Conservation (phyloP, 2,329 filamentous ascomycete species). For the Chrysoporthe deuterocubensis region DNA sequence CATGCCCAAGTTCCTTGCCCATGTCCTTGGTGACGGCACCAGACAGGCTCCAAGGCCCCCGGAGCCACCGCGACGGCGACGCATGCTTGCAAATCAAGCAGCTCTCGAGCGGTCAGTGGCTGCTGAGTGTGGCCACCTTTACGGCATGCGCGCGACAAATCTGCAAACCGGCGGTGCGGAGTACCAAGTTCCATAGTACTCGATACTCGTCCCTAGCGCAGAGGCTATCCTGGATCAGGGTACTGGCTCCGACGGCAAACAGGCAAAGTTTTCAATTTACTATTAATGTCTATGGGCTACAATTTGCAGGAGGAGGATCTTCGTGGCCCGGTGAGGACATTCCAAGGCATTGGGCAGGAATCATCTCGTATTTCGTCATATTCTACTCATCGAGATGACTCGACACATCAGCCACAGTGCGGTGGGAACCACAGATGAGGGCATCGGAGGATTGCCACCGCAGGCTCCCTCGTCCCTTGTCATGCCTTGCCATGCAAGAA, state of each 20-base stretch:
- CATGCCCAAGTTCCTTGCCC: not conserved
- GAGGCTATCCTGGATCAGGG: constrained; percentile 21
- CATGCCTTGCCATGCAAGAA: not conserved
- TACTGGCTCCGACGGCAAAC: constrained; percentile 22
- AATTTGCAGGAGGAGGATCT: constrained; percentile 9
- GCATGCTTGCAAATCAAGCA: not conserved
- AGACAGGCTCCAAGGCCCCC: not conserved
- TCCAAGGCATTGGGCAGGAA: not conserved
- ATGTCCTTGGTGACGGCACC: not conserved
- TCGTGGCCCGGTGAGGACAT: not conserved
- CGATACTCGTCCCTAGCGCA: constrained; percentile 11
- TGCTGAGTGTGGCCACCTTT: not conserved
- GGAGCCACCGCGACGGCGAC: not conserved
- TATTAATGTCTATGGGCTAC: not conserved
- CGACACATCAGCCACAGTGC: constrained; percentile 1
- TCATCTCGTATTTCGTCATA: constrained; percentile 22
- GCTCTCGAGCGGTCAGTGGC: not conserved
- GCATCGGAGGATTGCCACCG: not conserved
- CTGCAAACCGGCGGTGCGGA: constrained; percentile 5
- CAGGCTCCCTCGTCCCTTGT: too few relatives aligned
- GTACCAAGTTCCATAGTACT: not conserved
- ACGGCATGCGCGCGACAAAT: not conserved
- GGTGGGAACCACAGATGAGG: not conserved
- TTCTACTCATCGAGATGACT: constrained; percentile 14
- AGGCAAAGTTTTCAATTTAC: not conserved